These are phyloP conservation scores for Macrolepiota dolichaula DNA, from an alignment of 768 basidiomycete genomes.

Conservation along the genomic window DNA sequence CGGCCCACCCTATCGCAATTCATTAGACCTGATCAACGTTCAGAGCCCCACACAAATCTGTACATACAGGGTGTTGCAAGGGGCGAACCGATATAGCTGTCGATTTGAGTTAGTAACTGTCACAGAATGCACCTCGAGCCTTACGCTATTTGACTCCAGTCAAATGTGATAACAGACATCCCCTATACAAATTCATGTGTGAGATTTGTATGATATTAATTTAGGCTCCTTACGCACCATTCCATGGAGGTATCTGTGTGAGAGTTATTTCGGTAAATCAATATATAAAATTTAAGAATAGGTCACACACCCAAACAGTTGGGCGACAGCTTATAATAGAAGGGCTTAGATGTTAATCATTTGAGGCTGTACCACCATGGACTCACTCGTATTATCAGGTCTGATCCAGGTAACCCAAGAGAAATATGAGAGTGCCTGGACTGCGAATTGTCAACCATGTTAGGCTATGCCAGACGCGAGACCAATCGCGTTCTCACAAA, in stretches of 20 bases:
- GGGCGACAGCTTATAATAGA: slow-evolving; percentile 33
- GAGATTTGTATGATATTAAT: slow-evolving; percentile 13
- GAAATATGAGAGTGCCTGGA: slow-evolving; percentile 52
- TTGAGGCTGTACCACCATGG: background rate
- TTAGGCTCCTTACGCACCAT: slow-evolving; percentile 31
- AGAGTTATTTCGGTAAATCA: background rate
- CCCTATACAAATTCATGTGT: slow-evolving; percentile 26
- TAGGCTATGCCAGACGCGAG: background rate
- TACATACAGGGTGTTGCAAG: slow-evolving; percentile 39
- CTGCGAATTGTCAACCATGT: slow-evolving; percentile 17
- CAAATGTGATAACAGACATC: slow-evolving; percentile 45
- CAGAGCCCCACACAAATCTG: background rate
- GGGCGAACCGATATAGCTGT: slow-evolving; percentile 50
- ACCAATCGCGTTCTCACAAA: slow-evolving; percentile 26
- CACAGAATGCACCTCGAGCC: slow-evolving; percentile 9
- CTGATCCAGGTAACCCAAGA: slow-evolving; percentile 58
- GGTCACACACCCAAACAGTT: slow-evolving; percentile 40
- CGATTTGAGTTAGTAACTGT: background rate
- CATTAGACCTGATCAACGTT: background rate
- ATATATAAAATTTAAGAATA: background rate
- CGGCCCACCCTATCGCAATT: slow-evolving; percentile 54
- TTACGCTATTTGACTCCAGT: slow-evolving; percentile 61
- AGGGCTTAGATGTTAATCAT: background rate
- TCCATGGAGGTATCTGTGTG: slow-evolving; percentile 36
- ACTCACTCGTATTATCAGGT: slow-evolving; percentile 43